These are phyloP conservation scores for Ettlia oleoabundans DNA, from an alignment of 139 green algal species.

Conservation along the genomic window DNA sequence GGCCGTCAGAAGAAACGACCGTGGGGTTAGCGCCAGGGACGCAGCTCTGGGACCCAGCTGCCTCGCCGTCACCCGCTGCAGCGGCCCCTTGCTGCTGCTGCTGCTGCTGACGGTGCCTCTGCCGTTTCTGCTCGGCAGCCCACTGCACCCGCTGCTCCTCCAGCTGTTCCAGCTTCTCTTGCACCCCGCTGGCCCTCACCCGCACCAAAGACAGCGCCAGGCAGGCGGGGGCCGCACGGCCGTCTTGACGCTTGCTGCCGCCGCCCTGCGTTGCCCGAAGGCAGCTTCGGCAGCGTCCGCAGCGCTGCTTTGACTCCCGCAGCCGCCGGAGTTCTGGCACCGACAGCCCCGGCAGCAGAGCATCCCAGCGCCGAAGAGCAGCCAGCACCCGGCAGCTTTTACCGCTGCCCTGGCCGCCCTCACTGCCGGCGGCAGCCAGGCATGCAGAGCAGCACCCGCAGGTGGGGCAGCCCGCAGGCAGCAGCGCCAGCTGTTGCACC, in stretches of 20 bases:
- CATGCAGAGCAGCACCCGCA: slow-evolving; percentile 24
- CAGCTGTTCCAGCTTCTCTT: slow-evolving; percentile 2
- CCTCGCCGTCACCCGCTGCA: background rate
- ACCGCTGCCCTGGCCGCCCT: background rate
- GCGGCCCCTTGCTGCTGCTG: background rate
- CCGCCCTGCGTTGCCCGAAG: background rate
- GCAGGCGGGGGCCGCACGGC: background rate
- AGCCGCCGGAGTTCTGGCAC: background rate
- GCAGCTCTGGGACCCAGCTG: too few relatives aligned
- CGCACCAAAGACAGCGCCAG: slow-evolving; percentile 19
- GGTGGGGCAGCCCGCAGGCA: background rate
- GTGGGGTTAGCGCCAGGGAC: too few relatives aligned
- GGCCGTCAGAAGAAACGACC: background rate
- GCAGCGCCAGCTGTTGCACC: slow-evolving; percentile 29
- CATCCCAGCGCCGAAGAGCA: slow-evolving; percentile 24
- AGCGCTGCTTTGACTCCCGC: background rate
- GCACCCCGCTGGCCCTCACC: background rate
- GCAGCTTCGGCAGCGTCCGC: slow-evolving; percentile 10
- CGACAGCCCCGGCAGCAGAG: slow-evolving; percentile 15
- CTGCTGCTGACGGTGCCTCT: background rate
- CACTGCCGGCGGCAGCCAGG: background rate
- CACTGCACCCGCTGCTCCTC: slow-evolving; percentile 1
- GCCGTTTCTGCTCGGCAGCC: background rate
- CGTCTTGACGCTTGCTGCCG: slow-evolving; percentile 4
- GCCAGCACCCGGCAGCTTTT: slow-evolving; percentile 3